phyloP scores from a whole-genome alignment of 2,329 filamentous ascomycete species.

The Aspergillus pseudonomiae region DNA sequence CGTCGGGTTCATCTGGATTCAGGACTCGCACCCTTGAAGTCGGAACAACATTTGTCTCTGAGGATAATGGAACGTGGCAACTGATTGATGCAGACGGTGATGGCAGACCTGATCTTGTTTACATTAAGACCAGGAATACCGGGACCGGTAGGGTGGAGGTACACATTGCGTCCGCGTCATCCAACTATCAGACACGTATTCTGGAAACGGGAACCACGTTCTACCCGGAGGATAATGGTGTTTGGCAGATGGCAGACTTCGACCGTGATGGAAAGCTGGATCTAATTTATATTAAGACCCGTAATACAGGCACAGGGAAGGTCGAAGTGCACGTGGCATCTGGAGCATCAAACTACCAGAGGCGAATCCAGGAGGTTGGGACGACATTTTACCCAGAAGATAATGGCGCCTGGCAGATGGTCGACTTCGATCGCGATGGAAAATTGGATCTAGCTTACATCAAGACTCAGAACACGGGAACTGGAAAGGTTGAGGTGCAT shows the following conservation, averaged over 20 bases:
- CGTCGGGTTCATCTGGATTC: slow-evolving; percentile 5
- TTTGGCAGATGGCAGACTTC: slow-evolving; percentile 17
- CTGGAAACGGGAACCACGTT: slow-evolving; percentile 68
- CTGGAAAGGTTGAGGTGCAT: slow-evolving; percentile 18
- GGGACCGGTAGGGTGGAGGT: slow-evolving; percentile 23
- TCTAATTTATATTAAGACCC: slow-evolving; percentile 21
- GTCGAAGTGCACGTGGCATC: slow-evolving; percentile 21
- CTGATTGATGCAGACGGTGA: slow-evolving; percentile 3
- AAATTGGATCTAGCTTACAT: slow-evolving; percentile 20
- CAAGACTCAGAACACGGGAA: slow-evolving; percentile 18
- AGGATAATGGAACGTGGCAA: slow-evolving; percentile 9
- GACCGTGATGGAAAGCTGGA: slow-evolving; percentile 17
- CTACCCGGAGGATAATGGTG: slow-evolving; percentile 13
- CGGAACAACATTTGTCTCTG: slow-evolving; percentile 6
- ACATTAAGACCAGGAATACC: slow-evolving; percentile 20
- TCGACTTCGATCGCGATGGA: slow-evolving; percentile 16
- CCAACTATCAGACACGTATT: slow-evolving; percentile 54
- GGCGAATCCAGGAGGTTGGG: slow-evolving; percentile 66
- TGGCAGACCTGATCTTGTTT: slow-evolving; percentile 10
- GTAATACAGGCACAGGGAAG: slow-evolving; percentile 16
- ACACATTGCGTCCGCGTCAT: slow-evolving; percentile 16
- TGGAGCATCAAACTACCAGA: slow-evolving; percentile 34
- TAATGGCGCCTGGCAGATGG: slow-evolving; percentile 18
- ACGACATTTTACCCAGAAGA: slow-evolving; percentile 53
- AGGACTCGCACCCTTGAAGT: slow-evolving; percentile 5